Conservation (phyloP, 2,329 filamentous ascomycete genomes). For the Alternaria viburni region DNA sequence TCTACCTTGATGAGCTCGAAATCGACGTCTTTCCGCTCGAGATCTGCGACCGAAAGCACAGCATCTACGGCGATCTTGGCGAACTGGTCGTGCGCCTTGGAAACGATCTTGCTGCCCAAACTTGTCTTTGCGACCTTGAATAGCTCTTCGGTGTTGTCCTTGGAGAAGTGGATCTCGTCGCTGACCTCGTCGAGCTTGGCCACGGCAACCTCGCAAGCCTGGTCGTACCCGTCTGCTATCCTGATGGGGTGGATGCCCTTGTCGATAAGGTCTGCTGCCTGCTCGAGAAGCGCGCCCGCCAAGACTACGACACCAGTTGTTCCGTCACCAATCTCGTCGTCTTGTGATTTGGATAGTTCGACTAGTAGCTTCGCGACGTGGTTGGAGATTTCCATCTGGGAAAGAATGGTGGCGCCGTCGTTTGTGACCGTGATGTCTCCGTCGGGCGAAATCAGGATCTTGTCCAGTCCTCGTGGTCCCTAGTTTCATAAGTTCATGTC, state of each 20-base stretch:
- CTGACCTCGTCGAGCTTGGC: constrained; percentile 91
- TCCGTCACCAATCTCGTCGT: constrained; percentile 98
- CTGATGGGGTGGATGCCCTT: constrained; percentile 99
- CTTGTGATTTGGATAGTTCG: constrained; percentile 96
- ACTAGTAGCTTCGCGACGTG: constrained; percentile 97
- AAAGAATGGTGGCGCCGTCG: constrained; percentile 95
- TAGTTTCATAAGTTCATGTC: constrained; percentile 35
- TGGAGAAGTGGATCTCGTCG: constrained; percentile 86
- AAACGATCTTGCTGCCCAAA: constrained; percentile 98
- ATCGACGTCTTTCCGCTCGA: constrained; percentile 95
- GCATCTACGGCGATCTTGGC: constrained; percentile 97
- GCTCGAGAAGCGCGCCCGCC: constrained; percentile 91
- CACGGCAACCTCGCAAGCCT: constrained; percentile 95
- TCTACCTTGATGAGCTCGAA: constrained; percentile 99
- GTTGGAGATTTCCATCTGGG: constrained; percentile 98
- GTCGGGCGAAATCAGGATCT: constrained; percentile 98
- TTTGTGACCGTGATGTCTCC: constrained; percentile 99
- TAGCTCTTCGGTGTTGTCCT: constrained; percentile 80
- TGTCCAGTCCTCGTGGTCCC: constrained; percentile 95
- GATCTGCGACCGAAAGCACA: constrained; percentile 92
- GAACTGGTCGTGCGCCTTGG: constrained; percentile 98
- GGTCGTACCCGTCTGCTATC: constrained; percentile 97
- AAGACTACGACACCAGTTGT: constrained; percentile 97
- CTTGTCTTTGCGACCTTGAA: constrained; percentile 95
- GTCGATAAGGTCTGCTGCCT: constrained; percentile 97